Evolutionary conservation across 345 rosid species (phyloP), one percentile per base, ranked within the genome.

Genomic region (Carallia pectinifolia): DNA sequence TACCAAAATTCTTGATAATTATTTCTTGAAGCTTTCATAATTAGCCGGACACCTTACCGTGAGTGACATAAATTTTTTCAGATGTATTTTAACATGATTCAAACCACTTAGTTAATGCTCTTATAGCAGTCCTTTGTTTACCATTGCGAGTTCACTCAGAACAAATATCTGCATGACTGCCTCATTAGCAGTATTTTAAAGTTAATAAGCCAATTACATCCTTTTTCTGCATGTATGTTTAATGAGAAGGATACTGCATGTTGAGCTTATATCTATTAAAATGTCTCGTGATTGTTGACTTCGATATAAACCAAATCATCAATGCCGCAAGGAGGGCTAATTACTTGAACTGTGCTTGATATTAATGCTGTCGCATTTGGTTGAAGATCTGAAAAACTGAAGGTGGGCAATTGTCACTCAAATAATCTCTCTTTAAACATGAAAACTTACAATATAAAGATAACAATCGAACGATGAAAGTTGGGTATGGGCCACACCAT

Each of bases 331-430:
- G 34, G 1, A 39, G 44, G 44, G 2, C 12, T 12, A 15, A 44
- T 44, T 44, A 12, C 50, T 10, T 40, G 13, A 40, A 1, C 2
- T 40, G 48, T 9, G 10, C 15, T 44, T 64, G 93, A 90, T 71
- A 90, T 90, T 78, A 90, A 90, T 81, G 85, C 89, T 33, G 83
- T 83, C 47, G 91, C 50, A 12, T 4, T 12, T 12, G 10, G 50
- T 44, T 12, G 16, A 44, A 44, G 50, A 23, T 23, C 23, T 23
- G 23, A 23, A 23, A 23, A 23, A 23, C 23, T 23, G 23, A 23
- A 23, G 37, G 13, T 60, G 40, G 55, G n/a, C 38, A 68, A 39
- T 55, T 0, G 18, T 19, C 58, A 60, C 37, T 2, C 7, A 29
- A 17, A 13, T 53, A 8, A 1, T 39, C 44, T 18, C 27, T 19